phyloP scores from a whole-genome alignment of 2,329 filamentous ascomycete genomes.

The Laburnicola sp. region DNA sequence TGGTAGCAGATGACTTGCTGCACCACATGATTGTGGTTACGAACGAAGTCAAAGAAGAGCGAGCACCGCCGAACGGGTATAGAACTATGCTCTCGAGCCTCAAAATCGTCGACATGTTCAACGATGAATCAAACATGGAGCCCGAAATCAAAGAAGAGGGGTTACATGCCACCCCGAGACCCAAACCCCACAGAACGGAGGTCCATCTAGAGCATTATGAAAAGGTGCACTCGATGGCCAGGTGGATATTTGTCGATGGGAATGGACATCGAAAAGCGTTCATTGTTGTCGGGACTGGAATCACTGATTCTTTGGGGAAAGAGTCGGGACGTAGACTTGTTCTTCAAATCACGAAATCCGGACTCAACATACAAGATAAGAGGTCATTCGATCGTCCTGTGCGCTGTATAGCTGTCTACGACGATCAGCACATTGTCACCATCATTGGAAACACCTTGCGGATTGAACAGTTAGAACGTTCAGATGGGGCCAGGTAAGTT shows the following conservation, averaged over 20 bases:
- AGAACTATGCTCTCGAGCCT: conserved; percentile 44
- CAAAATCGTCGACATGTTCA: conserved; percentile 28
- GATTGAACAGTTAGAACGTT: conserved; percentile 34
- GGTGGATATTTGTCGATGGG: conserved; percentile 65
- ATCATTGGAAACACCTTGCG: conserved; percentile 31
- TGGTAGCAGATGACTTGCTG: conserved; percentile 37
- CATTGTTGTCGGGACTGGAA: conserved; percentile 61
- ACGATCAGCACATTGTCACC: conserved; percentile 28
- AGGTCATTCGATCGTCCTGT: conserved; percentile 42
- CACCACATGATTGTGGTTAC: conserved; percentile 56
- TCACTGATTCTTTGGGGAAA: conserved; percentile 19
- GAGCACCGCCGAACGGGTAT: conserved; percentile 34
- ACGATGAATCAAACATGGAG: conserved; percentile 22
- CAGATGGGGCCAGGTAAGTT: conserved; percentile 24
- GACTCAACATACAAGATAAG: conserved; percentile 57
- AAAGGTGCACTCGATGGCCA: conserved; percentile 62
- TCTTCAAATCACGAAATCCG: conserved; percentile 29
- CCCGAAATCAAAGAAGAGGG: conserved; percentile 30
- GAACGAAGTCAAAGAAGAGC: conserved; percentile 39
- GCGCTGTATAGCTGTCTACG: conserved; percentile 35
- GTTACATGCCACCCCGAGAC: conserved; percentile 27
- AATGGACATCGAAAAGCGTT: conserved; percentile 62
- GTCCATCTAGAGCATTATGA: conserved; percentile 61
- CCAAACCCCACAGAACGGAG: conserved; percentile 53
- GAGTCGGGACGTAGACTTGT: conserved; percentile 37